Base-by-base conservation (phyloP, 148 eudicot species). In the Rhododendron ovatum region DNA sequence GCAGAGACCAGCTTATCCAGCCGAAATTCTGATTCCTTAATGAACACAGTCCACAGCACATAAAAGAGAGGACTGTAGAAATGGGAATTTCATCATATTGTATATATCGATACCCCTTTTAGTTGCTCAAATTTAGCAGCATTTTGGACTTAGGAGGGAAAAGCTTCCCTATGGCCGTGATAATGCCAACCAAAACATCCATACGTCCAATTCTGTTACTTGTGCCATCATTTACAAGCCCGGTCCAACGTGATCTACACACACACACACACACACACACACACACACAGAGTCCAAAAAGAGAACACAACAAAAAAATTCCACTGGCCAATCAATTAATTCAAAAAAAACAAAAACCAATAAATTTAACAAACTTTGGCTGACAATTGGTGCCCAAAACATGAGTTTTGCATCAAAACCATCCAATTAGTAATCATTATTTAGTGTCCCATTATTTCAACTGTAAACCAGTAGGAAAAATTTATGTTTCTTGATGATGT, bases 1-100 rank as follows among this genome's bases (percentile, higher is more conserved):
- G 55, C 47, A 84, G 61, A 43, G 47, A 39, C 81, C 81, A 84
- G 30, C 85, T 65, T 30, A 63, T 83, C 77, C 12, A 41, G 11
- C 55, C 55, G 20, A 15, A 50, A 3, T 30, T 28, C 37, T 18
- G 18, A 37, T 51, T 35, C 17, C 45, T 30, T 28, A 45, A 51
- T 17, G 47, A 35, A 75, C 5, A 35, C 50, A 53, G 50, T 24
- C 63, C 30, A 69, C 26, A 71, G 28, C 39, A 30, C 14, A 17
- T 71, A 84, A 20, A 47, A 74, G n/a, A 47, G 61, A 50, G 47
- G 30, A 71, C 35, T 8, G 63, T 82, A n/a, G 30, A 71, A 47
- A 14, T 83, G 17, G 85, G 69, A 43, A 18, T 45, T 43, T 67
- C 37, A 47, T 61, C 55, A 83, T 33, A 24, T 65, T 30, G 15